Conservation (phyloP, 202 grass and related monocot genomes). For the Saccharum hybrid region DNA sequence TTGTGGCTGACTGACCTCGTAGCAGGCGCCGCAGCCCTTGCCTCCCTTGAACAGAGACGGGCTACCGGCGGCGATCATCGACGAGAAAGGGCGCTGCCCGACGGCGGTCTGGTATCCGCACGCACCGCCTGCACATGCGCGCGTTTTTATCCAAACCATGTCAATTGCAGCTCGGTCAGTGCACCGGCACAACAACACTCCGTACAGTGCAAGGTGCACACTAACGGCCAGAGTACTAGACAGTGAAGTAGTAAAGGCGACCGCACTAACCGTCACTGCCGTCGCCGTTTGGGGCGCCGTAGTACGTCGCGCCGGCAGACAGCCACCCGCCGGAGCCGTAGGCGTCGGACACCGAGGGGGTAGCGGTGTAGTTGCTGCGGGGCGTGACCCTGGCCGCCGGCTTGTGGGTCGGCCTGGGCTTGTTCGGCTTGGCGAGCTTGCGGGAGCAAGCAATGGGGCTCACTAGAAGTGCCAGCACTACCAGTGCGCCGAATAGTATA, state of each 20-base stretch:
- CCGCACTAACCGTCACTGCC: slow-evolving; percentile 74
- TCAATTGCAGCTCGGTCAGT: background rate
- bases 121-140: slow-evolving; percentile 58
- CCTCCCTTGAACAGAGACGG: slow-evolving; percentile 73
- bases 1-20: slow-evolving; percentile 57
- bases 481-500: slow-evolving; percentile 28
- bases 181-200: background rate
- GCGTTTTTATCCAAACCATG: background rate
- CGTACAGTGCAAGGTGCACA: background rate
- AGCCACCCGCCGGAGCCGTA: slow-evolving; percentile 56
- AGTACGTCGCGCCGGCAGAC: slow-evolving; percentile 74
- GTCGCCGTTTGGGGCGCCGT: slow-evolving; percentile 68
- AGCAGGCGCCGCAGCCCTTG: slow-evolving; percentile 85
- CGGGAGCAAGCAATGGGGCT: slow-evolving; percentile 59
- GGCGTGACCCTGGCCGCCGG: slow-evolving; percentile 11
- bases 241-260: background rate
- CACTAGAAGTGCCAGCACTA: slow-evolving; percentile 47
- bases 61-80: slow-evolving; percentile 78
- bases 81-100: slow-evolving; percentile 65
- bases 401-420: background rate
- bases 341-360: slow-evolving; percentile 32
- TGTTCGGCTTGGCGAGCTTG: slow-evolving; percentile 42
- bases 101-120: slow-evolving; percentile 81
- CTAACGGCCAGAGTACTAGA: background rate
- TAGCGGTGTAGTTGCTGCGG: slow-evolving; percentile 38